Conservation (phyloP, 169 alveolate species). For the Perkinsus marinus region DNA sequence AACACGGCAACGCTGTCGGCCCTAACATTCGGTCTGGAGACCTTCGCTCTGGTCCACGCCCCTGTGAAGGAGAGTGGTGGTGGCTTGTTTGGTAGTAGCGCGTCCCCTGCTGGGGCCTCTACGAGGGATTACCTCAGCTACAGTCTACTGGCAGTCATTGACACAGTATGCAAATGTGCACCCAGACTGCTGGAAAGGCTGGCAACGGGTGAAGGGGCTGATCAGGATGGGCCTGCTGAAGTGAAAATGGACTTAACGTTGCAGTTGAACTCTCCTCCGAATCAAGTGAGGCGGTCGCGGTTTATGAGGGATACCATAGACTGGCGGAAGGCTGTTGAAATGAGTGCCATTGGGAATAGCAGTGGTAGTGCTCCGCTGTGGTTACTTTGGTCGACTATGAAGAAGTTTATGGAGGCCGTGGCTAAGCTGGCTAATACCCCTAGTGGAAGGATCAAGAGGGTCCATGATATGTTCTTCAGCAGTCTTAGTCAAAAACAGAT, state of each 20-base stretch:
- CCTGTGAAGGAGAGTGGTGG: neutral
- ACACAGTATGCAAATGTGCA: neutral
- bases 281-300: neutral
- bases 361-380: neutral
- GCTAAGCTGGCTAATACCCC: neutral
- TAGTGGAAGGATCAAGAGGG: neutral
- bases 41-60: neutral
- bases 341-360: neutral
- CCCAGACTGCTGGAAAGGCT: neutral
- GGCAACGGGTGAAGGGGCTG: neutral
- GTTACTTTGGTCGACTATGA: neutral
- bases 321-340: neutral
- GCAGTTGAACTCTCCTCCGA: neutral
- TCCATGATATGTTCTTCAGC: neutral
- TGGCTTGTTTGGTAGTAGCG: neutral
- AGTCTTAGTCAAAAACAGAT: neutral
- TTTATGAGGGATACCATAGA: neutral
- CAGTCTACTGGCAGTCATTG: neutral
- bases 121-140: neutral
- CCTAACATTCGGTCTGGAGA: neutral
- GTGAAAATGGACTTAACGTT: neutral
- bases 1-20: neutral
- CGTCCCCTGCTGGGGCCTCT: neutral
- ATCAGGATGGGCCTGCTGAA: neutral
- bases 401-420: neutral